Evolutionary conservation across 2,329 filamentous ascomycete species (phyloP), one percentile per base, ranked within the genome.

Genomic region (Curvularia verruculosa): DNA sequence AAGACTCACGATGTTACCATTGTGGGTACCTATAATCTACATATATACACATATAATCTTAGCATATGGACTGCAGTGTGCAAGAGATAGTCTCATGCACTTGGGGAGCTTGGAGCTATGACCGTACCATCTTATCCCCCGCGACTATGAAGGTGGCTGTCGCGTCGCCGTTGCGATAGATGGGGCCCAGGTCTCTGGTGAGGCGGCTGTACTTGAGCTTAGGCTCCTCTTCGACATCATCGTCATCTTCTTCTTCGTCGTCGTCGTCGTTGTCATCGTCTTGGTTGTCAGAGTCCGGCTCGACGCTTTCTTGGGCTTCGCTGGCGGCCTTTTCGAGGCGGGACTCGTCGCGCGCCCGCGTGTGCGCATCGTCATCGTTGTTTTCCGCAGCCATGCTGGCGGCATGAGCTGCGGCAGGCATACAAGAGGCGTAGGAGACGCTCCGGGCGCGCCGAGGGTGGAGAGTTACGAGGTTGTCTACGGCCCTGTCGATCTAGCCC

Each of bases 81-180:
- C 39, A 64, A 52, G 28, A 62, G 56, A 52, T 29, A 62, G 5
- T 28, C 58, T 61, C 50, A 34, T 12, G 47, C 29, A 26, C 52
- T 18, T 18, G 41, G 31, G 53, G 31, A 53, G 51, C 49, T 54
- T 40, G 56, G 48, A 58, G 54, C 59, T 63, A 59, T 59, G 56
- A 50, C 54, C 81, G 69, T 83, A 94, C 91, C 94, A 98, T 96
- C 81, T 98, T 98, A 81, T 99, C 94, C 50, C 94, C 94, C 39
- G 90, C 90, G 48, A 96, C 91, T 48, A 96, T 80, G 74, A 96
- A 96, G 8, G 91, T 83, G 77, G 93, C 97, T 24, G 94, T 97
- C 66, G 92, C 91, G 83, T 99, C 95, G 67, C 92, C 93, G 79
- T 96, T 96, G 56, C 92, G 88, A 79, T 99, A 99, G 31, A 97